phyloP scores from a whole-genome alignment of 2,329 filamentous ascomycete species.

The Sphaerulina vaccinii region DNA sequence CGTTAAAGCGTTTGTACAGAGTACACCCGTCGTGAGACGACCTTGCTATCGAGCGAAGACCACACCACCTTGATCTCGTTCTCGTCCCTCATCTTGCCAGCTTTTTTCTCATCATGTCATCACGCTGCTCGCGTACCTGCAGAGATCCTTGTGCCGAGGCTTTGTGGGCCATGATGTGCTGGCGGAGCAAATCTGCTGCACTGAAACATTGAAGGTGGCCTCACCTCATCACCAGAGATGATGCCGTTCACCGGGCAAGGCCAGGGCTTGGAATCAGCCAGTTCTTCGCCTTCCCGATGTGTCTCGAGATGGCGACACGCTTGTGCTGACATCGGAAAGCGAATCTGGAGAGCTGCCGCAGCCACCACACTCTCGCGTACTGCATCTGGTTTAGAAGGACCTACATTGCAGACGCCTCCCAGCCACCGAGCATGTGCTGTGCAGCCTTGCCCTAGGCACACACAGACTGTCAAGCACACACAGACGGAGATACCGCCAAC shows the following conservation, averaged over 20 bases:
- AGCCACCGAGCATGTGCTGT: slow-evolving; percentile 1
- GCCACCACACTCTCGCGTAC: background rate
- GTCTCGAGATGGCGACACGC: slow-evolving; percentile 1
- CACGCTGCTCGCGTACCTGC: slow-evolving; percentile 19
- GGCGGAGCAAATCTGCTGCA: background rate
- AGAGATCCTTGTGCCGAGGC: slow-evolving; percentile 17
- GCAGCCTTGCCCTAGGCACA: background rate
- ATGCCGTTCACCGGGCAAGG: background rate
- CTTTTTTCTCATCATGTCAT: background rate
- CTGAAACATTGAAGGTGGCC: slow-evolving; percentile 5
- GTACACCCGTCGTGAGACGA: slow-evolving; percentile 18
- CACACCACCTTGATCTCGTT: too few species aligned
- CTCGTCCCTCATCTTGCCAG: too few species aligned
- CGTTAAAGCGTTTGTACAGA: slow-evolving; percentile 25
- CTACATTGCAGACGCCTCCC: slow-evolving; percentile 3
- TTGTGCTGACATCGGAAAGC: slow-evolving; percentile 13
- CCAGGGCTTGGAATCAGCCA: background rate
- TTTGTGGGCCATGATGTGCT: slow-evolving; percentile 13
- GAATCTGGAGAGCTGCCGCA: slow-evolving; percentile 5
- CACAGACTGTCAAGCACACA: too few species aligned
- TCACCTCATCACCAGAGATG: background rate
- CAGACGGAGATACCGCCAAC: background rate
- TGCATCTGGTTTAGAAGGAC: background rate
- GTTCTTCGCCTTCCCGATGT: background rate
- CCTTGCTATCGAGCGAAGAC: slow-evolving; percentile 12